Conservation (phyloP, 2,329 filamentous ascomycete species). For the Epichloe elymi region DNA sequence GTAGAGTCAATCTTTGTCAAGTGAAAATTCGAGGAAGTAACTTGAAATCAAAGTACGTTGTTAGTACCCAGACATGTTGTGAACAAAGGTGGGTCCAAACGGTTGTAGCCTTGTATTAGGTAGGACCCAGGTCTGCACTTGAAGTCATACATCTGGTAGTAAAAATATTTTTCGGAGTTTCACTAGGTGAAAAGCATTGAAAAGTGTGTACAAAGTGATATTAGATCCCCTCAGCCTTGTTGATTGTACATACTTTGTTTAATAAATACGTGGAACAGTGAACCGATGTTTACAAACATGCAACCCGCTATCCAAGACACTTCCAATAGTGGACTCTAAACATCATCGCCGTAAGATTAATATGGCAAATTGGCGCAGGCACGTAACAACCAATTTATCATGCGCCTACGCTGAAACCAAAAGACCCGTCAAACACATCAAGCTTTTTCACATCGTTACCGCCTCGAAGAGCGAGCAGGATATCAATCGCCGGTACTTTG, state of each 20-base stretch:
- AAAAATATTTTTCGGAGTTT: no score
- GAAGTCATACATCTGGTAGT: no score
- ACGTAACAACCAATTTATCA: constrained; percentile 5
- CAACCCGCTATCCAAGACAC: no score
- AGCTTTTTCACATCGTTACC: constrained; percentile 29
- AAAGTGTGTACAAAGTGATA: no score
- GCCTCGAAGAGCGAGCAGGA: constrained; percentile 41
- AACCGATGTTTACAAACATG: neutral
- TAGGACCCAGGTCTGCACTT: no score
- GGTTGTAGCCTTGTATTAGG: no score
- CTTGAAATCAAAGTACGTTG: neutral
- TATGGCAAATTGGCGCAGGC: neutral
- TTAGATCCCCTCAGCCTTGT: no score
- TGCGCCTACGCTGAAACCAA: constrained; percentile 42
- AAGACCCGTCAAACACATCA: constrained; percentile 46
- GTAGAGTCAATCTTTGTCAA: no score
- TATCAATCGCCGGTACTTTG: constrained; percentile 41
- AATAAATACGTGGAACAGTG: neutral
- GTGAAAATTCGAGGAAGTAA: neutral
- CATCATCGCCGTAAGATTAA: neutral
- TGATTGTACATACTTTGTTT: no score
- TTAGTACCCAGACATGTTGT: neutral
- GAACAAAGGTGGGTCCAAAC: neutral
- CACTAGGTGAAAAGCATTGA: no score
- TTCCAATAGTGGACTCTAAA: no score